phyloP scores from a whole-genome alignment of 2,329 filamentous ascomycete genomes.

The Colletotrichum lentis region DNA sequence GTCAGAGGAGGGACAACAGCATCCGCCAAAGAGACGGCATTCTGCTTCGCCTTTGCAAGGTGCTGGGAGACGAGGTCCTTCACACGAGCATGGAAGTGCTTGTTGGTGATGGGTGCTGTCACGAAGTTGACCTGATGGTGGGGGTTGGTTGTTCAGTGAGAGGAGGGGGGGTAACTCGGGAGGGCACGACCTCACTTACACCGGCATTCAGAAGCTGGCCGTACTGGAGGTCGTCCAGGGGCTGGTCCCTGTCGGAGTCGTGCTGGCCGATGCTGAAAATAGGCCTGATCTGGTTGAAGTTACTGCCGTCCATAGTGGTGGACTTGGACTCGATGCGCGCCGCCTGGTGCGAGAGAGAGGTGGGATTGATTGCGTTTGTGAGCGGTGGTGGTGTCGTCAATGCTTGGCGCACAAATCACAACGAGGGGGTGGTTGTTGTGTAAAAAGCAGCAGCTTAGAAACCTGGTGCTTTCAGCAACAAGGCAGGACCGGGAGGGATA shows the following conservation, averaged over 20 bases:
- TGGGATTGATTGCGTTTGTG: constrained; percentile 21
- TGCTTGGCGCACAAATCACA: constrained; percentile 32
- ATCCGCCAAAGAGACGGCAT: constrained; percentile 55
- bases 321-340: constrained; percentile 2
- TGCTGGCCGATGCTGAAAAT: constrained; percentile 78
- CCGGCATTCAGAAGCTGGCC: constrained; percentile 73
- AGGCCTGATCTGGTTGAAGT: constrained; percentile 45
- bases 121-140: constrained; percentile 75
- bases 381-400: constrained; percentile 17
- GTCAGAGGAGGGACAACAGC: constrained; percentile 74
- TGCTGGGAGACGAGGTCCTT: constrained; percentile 68
- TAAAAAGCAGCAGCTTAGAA: constrained; percentile 17
- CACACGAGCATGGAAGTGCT: constrained; percentile 74
- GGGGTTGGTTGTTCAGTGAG: constrained; percentile 36
- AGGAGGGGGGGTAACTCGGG: constrained; percentile 6
- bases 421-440: neutral
- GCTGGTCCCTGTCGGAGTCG: constrained; percentile 68
- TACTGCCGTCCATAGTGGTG: constrained; percentile 25
- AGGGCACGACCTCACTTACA: constrained; percentile 58
- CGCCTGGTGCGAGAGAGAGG: constrained; percentile 7
- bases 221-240: constrained; percentile 71
- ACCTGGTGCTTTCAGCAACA: constrained; percentile 11
- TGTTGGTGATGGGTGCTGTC: constrained; percentile 80
- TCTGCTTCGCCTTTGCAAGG: constrained; percentile 55
- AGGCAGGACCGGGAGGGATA: constrained; percentile 1